phyloP scores from a whole-genome alignment of 2,329 filamentous ascomycete genomes.

The Truncatella angustata region DNA sequence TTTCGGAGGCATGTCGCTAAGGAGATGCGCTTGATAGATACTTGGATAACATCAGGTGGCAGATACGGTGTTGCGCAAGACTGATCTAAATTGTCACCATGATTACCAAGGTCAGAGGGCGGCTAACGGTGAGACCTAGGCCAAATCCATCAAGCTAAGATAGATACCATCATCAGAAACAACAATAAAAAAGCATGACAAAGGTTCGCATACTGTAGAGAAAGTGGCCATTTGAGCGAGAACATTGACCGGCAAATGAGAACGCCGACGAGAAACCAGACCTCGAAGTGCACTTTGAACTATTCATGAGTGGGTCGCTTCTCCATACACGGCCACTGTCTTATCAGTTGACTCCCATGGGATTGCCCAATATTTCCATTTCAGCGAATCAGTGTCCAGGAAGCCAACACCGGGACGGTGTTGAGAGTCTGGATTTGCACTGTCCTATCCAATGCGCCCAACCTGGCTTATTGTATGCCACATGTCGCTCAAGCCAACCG shows the following conservation, averaged over 20 bases:
- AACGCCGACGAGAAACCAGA: neutral
- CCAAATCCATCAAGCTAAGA: neutral
- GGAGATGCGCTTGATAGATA: conserved; percentile 6
- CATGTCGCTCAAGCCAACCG: conserved; percentile 6
- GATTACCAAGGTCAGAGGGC: conserved; percentile 4
- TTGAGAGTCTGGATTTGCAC: neutral
- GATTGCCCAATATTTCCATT: too few relatives aligned
- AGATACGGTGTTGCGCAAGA: neutral
- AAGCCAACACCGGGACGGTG: conserved; percentile 3
- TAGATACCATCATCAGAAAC: neutral
- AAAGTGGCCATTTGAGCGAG: neutral
- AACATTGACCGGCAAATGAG: neutral
- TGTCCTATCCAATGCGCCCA: conserved; percentile 1
- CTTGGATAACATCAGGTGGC: conserved; percentile 7
- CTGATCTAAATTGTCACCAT: neutral
- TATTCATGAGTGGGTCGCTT: neutral
- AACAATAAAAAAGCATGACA: conserved; percentile 1
- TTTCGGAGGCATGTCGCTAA: conserved; percentile 4
- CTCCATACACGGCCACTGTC: neutral
- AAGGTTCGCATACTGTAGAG: neutral
- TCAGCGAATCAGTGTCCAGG: conserved; percentile 2
- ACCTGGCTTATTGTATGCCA: neutral
- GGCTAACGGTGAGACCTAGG: conserved; percentile 1
- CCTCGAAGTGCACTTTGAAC: neutral
- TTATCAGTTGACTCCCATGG: neutral